Evolutionary conservation across 2,329 filamentous ascomycete species (phyloP).

Genomic region (Cercospora nicotianae): DNA sequence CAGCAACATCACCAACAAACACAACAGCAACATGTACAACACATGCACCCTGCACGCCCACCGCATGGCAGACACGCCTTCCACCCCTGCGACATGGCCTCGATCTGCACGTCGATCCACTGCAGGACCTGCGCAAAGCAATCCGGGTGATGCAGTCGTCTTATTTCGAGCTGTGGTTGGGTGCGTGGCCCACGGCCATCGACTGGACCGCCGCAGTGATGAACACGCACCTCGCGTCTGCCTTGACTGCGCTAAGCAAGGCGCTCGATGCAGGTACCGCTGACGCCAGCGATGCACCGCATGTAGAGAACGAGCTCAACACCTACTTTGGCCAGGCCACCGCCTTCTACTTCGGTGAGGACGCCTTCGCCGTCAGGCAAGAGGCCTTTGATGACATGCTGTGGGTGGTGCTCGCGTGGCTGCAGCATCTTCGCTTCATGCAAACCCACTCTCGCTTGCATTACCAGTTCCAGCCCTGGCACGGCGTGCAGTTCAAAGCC

Average conservation of each 20-base stretch:
- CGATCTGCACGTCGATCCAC: conserved; percentile 3
- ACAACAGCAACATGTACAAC: neutral
- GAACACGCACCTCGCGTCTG: conserved; percentile 54
- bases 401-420: conserved; percentile 91
- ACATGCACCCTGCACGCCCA: neutral
- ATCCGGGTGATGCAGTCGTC: conserved; percentile 71
- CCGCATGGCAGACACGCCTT: neutral
- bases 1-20: neutral
- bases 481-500: conserved; percentile 73
- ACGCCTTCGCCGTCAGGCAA: conserved; percentile 48
- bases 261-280: conserved; percentile 49
- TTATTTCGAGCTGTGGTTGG: conserved; percentile 75
- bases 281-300: conserved; percentile 35
- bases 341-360: conserved; percentile 83
- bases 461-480: conserved; percentile 60
- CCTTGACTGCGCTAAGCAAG: conserved; percentile 57
- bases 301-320: conserved; percentile 76
- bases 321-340: conserved; percentile 75
- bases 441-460: conserved; percentile 65
- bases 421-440: conserved; percentile 60
- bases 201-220: conserved; percentile 92
- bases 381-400: conserved; percentile 92
- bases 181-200: conserved; percentile 81
- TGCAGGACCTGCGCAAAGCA: conserved; percentile 49
- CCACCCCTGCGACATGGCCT: neutral